Conservation (phyloP, 2,329 filamentous ascomycete genomes). For the Colletotrichum sp. region DNA sequence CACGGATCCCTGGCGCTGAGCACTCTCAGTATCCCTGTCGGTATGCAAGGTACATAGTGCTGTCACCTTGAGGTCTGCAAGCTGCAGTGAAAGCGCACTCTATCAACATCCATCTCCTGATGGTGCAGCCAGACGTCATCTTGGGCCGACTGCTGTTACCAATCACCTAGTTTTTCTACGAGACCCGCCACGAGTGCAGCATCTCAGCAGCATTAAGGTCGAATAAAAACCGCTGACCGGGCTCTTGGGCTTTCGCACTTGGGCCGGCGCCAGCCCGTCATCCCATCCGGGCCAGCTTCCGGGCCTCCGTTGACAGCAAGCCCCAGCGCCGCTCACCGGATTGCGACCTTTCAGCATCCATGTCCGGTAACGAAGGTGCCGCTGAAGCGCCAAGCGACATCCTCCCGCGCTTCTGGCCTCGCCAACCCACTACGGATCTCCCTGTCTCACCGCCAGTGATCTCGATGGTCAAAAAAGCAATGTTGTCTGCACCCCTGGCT, state of each 20-base stretch:
- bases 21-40: neutral
- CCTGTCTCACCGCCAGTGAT: constrained; percentile 15
- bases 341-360: neutral
- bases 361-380: neutral
- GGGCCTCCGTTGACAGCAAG: neutral
- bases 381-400: neutral
- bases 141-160: neutral
- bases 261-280: neutral
- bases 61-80: neutral
- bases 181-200: neutral
- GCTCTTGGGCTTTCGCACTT: neutral
- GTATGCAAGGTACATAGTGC: constrained; percentile 9
- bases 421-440: neutral
- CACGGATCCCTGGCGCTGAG: neutral
- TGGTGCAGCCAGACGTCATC: neutral
- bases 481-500: constrained; percentile 5
- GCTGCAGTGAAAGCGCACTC: neutral
- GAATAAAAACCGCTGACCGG: neutral
- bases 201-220: neutral
- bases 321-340: neutral
- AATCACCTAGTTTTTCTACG: neutral
- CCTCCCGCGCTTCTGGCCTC: neutral
- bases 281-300: neutral
- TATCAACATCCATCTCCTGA: neutral
- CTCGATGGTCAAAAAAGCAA: constrained; percentile 9